A percentile compares a stretch with the other conserved stretches of the same genome.
phyloP scores from a whole-genome alignment of 2,329 filamentous ascomycete species.

The Aspergillus quadricinctus region DNA sequence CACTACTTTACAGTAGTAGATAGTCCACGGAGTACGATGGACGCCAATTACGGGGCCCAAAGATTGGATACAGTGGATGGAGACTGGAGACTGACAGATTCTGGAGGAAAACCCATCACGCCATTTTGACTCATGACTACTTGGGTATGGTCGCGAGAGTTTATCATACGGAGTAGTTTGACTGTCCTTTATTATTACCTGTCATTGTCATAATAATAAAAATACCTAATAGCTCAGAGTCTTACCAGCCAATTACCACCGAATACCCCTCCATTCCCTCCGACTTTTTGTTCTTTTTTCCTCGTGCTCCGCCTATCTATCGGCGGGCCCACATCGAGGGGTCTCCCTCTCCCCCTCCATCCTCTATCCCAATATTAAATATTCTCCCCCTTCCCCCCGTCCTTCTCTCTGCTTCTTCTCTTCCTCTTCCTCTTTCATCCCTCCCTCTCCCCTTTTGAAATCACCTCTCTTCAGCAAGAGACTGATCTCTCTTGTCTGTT shows the following conservation, averaged over 20 bases:
- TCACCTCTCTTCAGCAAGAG: slow-evolving; percentile 17
- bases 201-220: neutral
- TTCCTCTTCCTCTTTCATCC: slow-evolving; percentile 11
- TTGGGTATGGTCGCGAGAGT: neutral
- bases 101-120: neutral
- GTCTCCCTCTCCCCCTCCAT: neutral
- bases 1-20: no score
- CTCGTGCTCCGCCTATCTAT: neutral
- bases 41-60: neutral
- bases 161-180: neutral
- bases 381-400: neutral
- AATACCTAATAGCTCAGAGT: neutral
- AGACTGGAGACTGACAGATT: neutral
- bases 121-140: neutral
- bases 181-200: neutral
- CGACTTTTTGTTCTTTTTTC: neutral
- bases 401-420: slow-evolving; percentile 3
- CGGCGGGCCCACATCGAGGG: neutral
- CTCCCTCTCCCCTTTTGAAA: slow-evolving; percentile 15
- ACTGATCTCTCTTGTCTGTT: slow-evolving; percentile 19
- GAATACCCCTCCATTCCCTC: neutral
- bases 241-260: neutral
- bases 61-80: neutral
- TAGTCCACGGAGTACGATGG: no score
- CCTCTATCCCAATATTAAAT: neutral